A percentile compares a stretch with the other conserved stretches of the same genome.
phyloP scores from a whole-genome alignment of 2,329 filamentous ascomycete species.

The Beauveria sp. region DNA sequence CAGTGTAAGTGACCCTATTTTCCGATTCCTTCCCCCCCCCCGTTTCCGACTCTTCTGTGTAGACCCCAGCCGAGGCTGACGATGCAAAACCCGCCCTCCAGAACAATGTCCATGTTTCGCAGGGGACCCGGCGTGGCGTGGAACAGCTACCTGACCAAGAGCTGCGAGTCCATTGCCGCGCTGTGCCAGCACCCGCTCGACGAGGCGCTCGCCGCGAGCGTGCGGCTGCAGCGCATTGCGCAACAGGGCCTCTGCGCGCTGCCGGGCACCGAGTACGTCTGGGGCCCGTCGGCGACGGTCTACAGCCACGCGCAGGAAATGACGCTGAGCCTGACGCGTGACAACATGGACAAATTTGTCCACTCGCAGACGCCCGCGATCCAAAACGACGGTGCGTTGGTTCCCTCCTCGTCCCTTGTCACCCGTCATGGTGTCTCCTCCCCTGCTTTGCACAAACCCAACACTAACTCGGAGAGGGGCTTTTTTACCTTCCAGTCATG shows the following conservation, averaged over 20 bases:
- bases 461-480: background rate
- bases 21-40: too few species aligned
- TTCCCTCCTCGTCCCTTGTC: too few species aligned
- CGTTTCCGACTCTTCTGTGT: background rate
- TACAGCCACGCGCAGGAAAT: slow-evolving; percentile 4
- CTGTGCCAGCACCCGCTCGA: slow-evolving; percentile 5
- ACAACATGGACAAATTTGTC: slow-evolving; percentile 7
- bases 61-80: background rate
- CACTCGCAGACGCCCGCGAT: background rate
- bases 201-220: background rate
- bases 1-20: background rate
- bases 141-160: slow-evolving; percentile 3
- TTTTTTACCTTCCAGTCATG: background rate
- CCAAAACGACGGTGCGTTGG: background rate
- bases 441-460: too few species aligned
- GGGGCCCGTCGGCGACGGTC: background rate
- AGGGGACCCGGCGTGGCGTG: slow-evolving; percentile 1
- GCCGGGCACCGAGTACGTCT: slow-evolving; percentile 2
- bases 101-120: slow-evolving; percentile 8
- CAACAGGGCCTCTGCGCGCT: background rate
- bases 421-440: background rate
- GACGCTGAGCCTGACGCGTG: background rate
- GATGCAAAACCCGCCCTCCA: background rate
- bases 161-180: slow-evolving; percentile 4
- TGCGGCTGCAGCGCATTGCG: slow-evolving; percentile 4